Evolutionary conservation across 1,139 yeast genomes (phyloP).

Genomic region (Suhomyces bribrorum): DNA sequence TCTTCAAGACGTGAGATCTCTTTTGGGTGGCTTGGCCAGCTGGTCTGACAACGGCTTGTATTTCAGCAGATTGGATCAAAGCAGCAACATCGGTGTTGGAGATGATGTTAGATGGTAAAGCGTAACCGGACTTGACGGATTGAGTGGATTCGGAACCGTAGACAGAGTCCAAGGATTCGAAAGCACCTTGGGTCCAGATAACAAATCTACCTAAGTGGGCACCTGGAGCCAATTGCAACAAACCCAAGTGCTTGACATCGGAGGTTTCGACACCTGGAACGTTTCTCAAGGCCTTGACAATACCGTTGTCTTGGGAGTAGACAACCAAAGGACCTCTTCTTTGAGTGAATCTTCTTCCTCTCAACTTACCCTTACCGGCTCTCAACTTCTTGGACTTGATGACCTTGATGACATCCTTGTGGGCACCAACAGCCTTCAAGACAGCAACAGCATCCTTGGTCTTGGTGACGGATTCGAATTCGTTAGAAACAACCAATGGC

Average conservation of each 20-base stretch:
- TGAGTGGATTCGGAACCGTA: conserved; percentile 92
- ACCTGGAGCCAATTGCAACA: conserved; percentile 99
- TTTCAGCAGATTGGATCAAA: conserved; percentile 98
- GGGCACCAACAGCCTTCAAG: conserved; percentile 98
- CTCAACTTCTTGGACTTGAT: conserved; percentile 98
- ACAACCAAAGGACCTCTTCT: conserved; percentile 99
- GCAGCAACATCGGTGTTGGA: conserved; percentile 95
- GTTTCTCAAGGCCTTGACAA: conserved; percentile 98
- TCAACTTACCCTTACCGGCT: conserved; percentile 99
- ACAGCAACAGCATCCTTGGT: conserved; percentile 99
- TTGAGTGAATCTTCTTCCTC: conserved; percentile 99
- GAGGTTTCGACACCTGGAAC: conserved; percentile 99
- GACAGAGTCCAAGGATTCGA: conserved; percentile 93
- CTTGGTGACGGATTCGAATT: conserved; percentile 89
- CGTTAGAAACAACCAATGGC: conserved; percentile 96
- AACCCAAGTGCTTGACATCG: conserved; percentile 88
- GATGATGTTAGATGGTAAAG: conserved; percentile 92
- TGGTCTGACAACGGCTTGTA: conserved; percentile 95
- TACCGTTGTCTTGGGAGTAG: conserved; percentile 96
- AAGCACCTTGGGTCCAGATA: conserved; percentile 99
- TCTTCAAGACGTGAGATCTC: conserved; percentile 95
- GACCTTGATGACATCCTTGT: conserved; percentile 97
- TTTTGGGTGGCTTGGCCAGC: conserved; percentile 93
- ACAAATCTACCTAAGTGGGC: conserved; percentile 99
- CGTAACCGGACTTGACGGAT: conserved; percentile 85